Base-by-base conservation (phyloP, 1,284 basidiomycete species). In the Amylostereum areolatum region DNA sequence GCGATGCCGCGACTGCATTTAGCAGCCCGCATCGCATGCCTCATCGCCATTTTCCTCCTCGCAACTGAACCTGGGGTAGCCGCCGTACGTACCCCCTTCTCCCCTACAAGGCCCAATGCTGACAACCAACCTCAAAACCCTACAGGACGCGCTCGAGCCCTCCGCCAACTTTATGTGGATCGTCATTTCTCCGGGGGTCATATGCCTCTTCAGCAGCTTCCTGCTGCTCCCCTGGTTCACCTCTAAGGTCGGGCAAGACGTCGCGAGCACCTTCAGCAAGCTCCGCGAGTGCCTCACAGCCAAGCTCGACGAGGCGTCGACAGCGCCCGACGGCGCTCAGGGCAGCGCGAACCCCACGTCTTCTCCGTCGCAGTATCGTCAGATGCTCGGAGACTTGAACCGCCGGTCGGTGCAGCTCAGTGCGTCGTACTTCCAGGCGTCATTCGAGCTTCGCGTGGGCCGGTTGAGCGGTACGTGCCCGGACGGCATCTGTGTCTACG, bases 361-460 rank as follows among this genome's bases (percentile, higher is more conserved):
- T n/a, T n/a, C n/a, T n/a, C n/a, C n/a, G n/a, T n/a, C n/a, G n/a
- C n/a, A n/a, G n/a, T n/a, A n/a, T n/a, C n/a, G n/a, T n/a, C n/a
- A n/a, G n/a, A n/a, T n/a, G 60, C 66, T 12, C 56, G n/a, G n/a
- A n/a, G n/a, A n/a, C n/a, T n/a, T n/a, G n/a, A n/a, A n/a, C n/a
- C n/a, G n/a, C n/a, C 62, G 61, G 27, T 73, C 75, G 8, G 63
- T 73, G 34, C 64, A 64, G 33, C 59, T 78, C 32, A 70, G 74
- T 48, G 60, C 67, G 34, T 61, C 65, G 24, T 76, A 77, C 55
- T 69, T 69, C 2, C 73, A 75, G 54, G 73, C 74, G 18, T 66
- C 69, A 0, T 77, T 77, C 47, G 75, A 77, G 47, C 57, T 77
- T 32, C 66, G 75, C 2, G 52, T 77, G 7, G 75, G 75, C 12